Evolutionary conservation across 257 asterid species (phyloP).

Genomic region (Solanum clarkiae): DNA sequence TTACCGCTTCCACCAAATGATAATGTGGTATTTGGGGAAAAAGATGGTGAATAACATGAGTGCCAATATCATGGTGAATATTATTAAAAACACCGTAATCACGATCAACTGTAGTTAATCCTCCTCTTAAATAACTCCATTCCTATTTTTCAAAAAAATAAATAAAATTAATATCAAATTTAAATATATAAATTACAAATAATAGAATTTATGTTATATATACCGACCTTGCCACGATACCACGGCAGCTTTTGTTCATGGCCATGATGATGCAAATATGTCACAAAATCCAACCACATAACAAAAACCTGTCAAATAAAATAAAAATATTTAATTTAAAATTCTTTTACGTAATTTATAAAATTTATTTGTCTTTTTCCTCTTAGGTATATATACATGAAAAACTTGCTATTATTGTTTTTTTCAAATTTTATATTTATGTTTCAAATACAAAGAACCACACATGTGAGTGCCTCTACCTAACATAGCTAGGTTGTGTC

Average conservation of each 20-base stretch:
- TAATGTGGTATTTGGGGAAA: slow-evolving; percentile 94
- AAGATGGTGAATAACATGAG: slow-evolving; percentile 81
- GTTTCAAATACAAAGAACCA: not conserved
- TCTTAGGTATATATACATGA: too few species aligned
- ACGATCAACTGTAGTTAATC: slow-evolving; percentile 74
- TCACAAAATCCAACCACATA: slow-evolving; percentile 70
- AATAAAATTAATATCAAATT: not conserved
- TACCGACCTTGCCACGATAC: slow-evolving; percentile 75
- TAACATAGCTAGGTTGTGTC: not conserved
- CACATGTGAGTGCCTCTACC: not conserved
- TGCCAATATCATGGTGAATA: slow-evolving; percentile 81
- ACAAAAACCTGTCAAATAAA: slow-evolving; percentile 46
- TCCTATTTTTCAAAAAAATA: slow-evolving; percentile 27
- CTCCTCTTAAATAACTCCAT: slow-evolving; percentile 85
- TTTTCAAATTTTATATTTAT: not conserved
- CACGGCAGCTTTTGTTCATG: slow-evolving; percentile 70
- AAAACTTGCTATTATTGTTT: not conserved
- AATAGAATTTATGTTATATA: not conserved
- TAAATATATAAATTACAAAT: not conserved
- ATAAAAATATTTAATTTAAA: not conserved
- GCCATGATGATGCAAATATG: slow-evolving; percentile 87
- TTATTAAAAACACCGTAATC: slow-evolving; percentile 72
- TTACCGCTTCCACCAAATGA: slow-evolving; percentile 70
- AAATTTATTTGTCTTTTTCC: not conserved
- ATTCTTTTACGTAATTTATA: not conserved